Evolutionary conservation across 768 basidiomycete species (phyloP), one percentile per base, ranked within the genome.

Genomic region (Wakefieldia striispora): DNA sequence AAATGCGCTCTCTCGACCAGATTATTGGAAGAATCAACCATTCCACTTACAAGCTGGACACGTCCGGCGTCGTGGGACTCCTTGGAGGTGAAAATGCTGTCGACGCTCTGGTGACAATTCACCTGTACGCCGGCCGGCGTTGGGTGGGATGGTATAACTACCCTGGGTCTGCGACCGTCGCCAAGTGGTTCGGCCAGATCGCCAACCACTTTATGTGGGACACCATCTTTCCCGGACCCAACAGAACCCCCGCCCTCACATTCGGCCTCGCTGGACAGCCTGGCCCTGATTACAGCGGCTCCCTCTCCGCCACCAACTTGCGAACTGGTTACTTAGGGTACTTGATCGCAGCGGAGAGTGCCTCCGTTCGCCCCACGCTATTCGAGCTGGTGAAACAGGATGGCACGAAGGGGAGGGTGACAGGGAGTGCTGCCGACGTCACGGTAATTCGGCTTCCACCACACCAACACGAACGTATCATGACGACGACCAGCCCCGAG

Each of bases 271-370:
- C 54, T n/a, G 70, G 65, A 14, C 51, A 53, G 39, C 12, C n/a
- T 36, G 70, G 70, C 2, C 88, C 88, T 36, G 86, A 87, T 55
- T 92, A 81, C 65, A 82, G 83, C 53, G 82, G 86, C 1, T 81
- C 88, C 55, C 83, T n/a, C 70, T 92, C 43, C 77, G 86, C 66
- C 68, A 88, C 54, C 77, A 73, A 47, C 65, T 71, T 37, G 74
- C 65, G 5, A 72, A 79, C 60, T 74, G 79, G 38, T 72, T 84
- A 21, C 69, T 79, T 59, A 82, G 89, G 24, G 75, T 70, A 45
- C 83, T 85, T 70, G 76, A 80, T 19, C 3, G 44, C 53, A 14
- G 44, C 54, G 31, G 39, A 42, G 8, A 57, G 58, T 31, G 24
- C 17, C 13, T 29, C 19, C 0, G 9, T 0, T 12, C 16, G 31